Percentiles rank a stretch among this genome's conserved stretches.
Evolutionary conservation across 2,329 filamentous ascomycete genomes (phyloP).

Genomic region (Fusarium sp.): DNA sequence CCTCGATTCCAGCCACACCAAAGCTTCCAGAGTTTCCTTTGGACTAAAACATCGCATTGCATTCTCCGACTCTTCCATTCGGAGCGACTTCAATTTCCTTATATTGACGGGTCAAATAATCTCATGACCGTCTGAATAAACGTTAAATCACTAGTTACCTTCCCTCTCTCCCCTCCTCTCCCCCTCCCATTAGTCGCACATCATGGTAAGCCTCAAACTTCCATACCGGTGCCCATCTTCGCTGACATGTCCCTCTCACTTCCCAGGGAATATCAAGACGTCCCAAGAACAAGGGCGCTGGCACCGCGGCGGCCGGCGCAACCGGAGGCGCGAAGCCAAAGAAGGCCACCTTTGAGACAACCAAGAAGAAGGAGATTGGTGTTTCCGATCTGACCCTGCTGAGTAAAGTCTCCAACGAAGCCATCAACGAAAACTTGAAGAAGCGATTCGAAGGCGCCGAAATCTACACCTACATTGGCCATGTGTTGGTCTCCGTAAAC

Average conservation of each 20-base stretch:
- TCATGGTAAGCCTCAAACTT: constrained; percentile 54
- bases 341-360: constrained; percentile 95
- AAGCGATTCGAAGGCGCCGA: constrained; percentile 97
- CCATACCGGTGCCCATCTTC: constrained; percentile 24
- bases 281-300: constrained; percentile 59
- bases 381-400: constrained; percentile 97
- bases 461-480: constrained; percentile 99
- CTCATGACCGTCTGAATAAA: constrained; percentile 49
- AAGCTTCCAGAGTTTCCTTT: constrained; percentile 44
- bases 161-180: constrained; percentile 36
- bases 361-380: constrained; percentile 99
- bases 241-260: constrained; percentile 31
- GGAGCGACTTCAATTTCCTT: constrained; percentile 22
- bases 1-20: constrained; percentile 51
- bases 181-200: constrained; percentile 38
- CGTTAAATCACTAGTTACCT: constrained; percentile 32
- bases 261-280: constrained; percentile 59
- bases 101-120: constrained; percentile 23
- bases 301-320: constrained; percentile 58
- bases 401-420: constrained; percentile 98
- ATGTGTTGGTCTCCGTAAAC: constrained; percentile 99
- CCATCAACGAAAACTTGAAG: constrained; percentile 99
- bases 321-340: constrained; percentile 77
- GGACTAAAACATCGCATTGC: constrained; percentile 46
- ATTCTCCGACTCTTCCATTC: constrained; percentile 28